Evolutionary conservation across 345 rosid genomes (phyloP), one percentile per base, ranked within the genome.

Genomic region (Eutrema yunnanense): DNA sequence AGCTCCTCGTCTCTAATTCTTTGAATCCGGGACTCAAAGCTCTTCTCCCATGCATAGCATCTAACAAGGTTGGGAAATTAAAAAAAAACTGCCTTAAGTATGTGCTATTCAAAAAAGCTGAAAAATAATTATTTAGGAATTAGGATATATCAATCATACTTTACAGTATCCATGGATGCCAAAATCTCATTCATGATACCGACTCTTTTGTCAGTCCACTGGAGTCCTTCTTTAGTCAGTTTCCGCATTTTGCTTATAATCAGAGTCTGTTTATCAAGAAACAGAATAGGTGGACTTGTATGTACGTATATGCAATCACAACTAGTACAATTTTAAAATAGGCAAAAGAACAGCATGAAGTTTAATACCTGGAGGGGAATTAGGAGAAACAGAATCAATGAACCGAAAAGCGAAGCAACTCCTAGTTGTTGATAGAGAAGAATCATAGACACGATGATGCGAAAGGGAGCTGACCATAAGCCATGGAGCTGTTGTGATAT

Each of bases 391-490:
- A 95, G 86, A 74, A 95, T 74, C 56, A 89, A 38, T 3, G 96
- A 84, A 42, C 99, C 97, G 40, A 95, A 80, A 80, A 92, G 86
- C 8, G 99, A 88, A 74, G 99, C 92, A 74, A 90, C 88, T 66
- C 96, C 96, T 37, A 95, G 76, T 76, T 95, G 96, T 70, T 85
- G 93, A 76, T 86, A 95, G 49, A 94, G 93, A 79, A 95, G 96
- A 80, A 83, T 80, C 96, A 95, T 84, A 19, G 97, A 81, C 65
- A 89, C 67, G 51, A 73, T 74, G 62, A 92, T 95, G 26, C 99
- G 96, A 75, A 95, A 90, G 30, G 99, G 99, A 70, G 99, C 96
- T 8, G 99, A 95, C 96, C 99, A 95, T 54, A 95, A 69, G 60
- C 86, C 80, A 46, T 92, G 99, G 73, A 95, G 93, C 46, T 88